A percentile compares a stretch with the other conserved stretches of the same genome.
Evolutionary conservation across 345 rosid genomes (phyloP).

Genomic region (Syzygium aromaticum): DNA sequence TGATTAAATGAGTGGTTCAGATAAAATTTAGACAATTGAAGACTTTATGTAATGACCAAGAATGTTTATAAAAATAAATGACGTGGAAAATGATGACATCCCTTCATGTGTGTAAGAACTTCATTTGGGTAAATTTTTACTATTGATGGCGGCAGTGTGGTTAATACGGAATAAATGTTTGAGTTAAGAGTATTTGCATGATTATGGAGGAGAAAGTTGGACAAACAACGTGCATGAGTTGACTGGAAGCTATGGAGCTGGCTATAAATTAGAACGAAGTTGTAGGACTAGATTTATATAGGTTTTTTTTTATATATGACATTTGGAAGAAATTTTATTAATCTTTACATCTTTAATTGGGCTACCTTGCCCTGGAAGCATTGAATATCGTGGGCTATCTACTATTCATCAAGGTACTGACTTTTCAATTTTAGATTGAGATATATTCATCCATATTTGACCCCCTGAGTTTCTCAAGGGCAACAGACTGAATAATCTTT

Average conservation of each 20-base stretch:
- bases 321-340: not conserved
- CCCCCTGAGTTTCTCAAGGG: not conserved
- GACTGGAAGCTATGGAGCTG: not conserved
- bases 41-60: not conserved
- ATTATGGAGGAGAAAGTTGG: not conserved
- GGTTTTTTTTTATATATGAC: too few species aligned
- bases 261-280: not conserved
- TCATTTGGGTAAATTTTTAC: not conserved
- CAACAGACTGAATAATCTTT: not conserved
- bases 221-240: not conserved
- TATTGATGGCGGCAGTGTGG: not conserved
- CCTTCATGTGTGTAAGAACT: not conserved
- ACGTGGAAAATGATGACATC: not conserved
- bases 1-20: not conserved
- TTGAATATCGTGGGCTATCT: not conserved
- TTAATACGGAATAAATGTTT: not conserved
- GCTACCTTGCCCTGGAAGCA: not conserved
- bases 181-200: not conserved
- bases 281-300: not conserved
- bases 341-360: not conserved
- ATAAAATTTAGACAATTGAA: not conserved
- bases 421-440: not conserved
- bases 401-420: not conserved
- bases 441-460: not conserved
- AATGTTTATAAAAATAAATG: not conserved